Conservation (phyloP, 306 rosid species). For the Senna tora region DNA sequence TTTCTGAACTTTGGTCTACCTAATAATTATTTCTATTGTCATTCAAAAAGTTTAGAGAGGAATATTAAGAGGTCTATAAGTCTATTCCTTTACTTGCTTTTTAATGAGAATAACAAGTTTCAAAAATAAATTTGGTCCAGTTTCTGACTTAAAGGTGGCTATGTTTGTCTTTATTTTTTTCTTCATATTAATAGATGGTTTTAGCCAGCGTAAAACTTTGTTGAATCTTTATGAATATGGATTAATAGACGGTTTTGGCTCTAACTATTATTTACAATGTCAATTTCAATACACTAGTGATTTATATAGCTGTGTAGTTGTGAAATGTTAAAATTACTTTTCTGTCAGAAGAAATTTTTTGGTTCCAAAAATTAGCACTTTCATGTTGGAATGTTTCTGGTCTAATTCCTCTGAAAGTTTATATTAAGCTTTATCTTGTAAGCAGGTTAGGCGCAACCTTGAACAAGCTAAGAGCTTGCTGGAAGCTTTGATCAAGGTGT, state of each 20-base stretch:
- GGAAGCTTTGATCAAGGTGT: conserved; percentile 89
- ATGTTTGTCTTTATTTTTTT: neutral
- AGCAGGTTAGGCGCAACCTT: conserved; percentile 95
- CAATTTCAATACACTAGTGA: neutral
- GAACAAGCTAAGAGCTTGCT: conserved; percentile 93
- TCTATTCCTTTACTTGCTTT: neutral
- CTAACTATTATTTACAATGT: conserved; percentile 1
- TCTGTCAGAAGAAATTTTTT: conserved; percentile 19
- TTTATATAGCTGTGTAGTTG: conserved; percentile 7
- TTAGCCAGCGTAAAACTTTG: too few species aligned
- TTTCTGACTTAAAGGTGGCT: neutral
- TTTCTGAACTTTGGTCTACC: conserved; percentile 32
- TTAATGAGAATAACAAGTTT: conserved; percentile 7
- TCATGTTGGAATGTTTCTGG: conserved; percentile 10
- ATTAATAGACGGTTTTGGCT: neutral
- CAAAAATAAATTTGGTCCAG: neutral
- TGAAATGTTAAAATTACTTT: conserved; percentile 11
- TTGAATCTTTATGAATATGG: too few species aligned
- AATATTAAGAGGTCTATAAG: neutral
- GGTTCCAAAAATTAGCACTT: neutral
- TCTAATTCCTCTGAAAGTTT: conserved; percentile 19
- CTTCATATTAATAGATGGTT: neutral
- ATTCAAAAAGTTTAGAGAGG: neutral
- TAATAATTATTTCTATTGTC: conserved; percentile 24
- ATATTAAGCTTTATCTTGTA: conserved; percentile 24